phyloP scores from a whole-genome alignment of 345 rosid genomes.

The rapeseed (Brassica napus) region DNA sequence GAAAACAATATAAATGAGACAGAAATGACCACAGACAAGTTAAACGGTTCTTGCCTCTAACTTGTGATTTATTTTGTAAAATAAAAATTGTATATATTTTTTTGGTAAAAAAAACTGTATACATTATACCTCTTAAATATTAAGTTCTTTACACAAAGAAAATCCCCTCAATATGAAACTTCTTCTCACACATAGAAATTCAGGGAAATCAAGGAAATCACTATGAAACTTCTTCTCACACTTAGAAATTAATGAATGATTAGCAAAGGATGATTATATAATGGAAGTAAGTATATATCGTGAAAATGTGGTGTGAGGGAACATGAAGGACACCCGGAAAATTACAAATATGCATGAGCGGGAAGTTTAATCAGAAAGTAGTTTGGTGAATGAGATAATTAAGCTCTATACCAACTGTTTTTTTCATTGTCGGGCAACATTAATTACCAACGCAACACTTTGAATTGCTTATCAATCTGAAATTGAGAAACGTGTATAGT shows the following conservation, averaged over 20 bases:
- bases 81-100: too few species aligned
- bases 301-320: slow-evolving; percentile 48
- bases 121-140: too few species aligned
- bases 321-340: slow-evolving; percentile 33
- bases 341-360: slow-evolving; percentile 51
- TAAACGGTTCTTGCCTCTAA: too few species aligned
- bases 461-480: not conserved
- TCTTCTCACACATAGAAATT: too few species aligned
- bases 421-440: not conserved
- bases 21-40: too few species aligned
- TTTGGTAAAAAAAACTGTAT: too few species aligned
- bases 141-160: too few species aligned
- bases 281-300: not conserved
- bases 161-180: too few species aligned
- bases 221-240: not conserved
- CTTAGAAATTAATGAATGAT: not conserved
- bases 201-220: not conserved
- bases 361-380: slow-evolving; percentile 80
- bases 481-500: too few species aligned
- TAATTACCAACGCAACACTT: not conserved
- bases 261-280: not conserved
- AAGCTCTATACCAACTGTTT: slow-evolving; percentile 22
- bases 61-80: not conserved
- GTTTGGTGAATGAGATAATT: slow-evolving; percentile 61
- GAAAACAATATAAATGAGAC: too few species aligned